Percentiles rank a stretch among this genome's conserved stretches.
Conservation (phyloP, 1,139 yeast genomes). For the Candida neerlandica region DNA sequence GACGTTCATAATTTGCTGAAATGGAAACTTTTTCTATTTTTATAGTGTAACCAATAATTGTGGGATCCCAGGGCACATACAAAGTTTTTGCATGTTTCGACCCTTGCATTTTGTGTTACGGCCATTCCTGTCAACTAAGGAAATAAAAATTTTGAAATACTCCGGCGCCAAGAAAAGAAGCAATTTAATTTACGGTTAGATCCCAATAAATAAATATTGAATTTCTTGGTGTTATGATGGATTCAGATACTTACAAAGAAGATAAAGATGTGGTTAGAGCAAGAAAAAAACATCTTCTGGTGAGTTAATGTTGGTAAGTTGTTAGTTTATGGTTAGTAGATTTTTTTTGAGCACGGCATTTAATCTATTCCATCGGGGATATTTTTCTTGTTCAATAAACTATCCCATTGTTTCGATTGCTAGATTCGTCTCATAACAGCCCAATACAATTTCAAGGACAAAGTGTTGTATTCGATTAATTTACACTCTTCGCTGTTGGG, state of each 20-base stretch:
- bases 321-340: neutral
- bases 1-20: neutral
- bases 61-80: neutral
- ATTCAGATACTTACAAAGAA: too few species aligned
- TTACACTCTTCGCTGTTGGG: neutral
- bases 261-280: neutral
- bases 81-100: neutral
- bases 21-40: neutral
- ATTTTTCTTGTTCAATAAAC: too few species aligned
- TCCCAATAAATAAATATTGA: too few species aligned
- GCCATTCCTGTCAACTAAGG: neutral
- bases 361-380: neutral
- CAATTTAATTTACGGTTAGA: neutral
- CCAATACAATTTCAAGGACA: too few species aligned
- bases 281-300: neutral
- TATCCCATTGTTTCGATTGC: too few species aligned
- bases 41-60: neutral
- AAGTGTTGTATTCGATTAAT: too few species aligned
- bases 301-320: neutral
- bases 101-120: too few species aligned
- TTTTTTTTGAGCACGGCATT: neutral
- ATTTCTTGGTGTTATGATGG: too few species aligned
- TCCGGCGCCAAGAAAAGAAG: neutral
- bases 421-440: too few species aligned
- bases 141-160: neutral